Percentiles rank a stretch among this genome's conserved stretches.
These are phyloP conservation scores for Corynascus novoguineensis DNA, from an alignment of 495 filamentous ascomycete species.

Conservation along the genomic window DNA sequence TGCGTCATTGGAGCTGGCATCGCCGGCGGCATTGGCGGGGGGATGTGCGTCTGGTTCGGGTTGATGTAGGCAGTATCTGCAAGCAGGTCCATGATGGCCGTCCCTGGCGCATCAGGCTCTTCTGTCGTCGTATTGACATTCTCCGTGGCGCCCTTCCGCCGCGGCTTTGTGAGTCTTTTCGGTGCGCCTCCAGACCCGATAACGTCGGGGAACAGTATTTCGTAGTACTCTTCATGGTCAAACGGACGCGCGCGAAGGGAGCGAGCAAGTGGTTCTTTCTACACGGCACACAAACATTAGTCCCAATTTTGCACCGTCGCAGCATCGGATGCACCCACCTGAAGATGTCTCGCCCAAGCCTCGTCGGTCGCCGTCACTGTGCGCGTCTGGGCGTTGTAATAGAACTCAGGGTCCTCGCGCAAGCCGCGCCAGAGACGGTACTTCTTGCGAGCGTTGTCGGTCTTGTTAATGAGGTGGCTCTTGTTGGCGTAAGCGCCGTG, in stretches of 20 bases:
- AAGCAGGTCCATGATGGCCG: slow-evolving; percentile 31
- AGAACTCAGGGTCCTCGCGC: slow-evolving; percentile 45
- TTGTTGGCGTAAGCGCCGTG: slow-evolving; percentile 47
- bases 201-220: slow-evolving; percentile 47
- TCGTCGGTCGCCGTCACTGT: slow-evolving; percentile 46
- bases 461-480: slow-evolving; percentile 50
- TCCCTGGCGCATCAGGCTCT: slow-evolving; percentile 29
- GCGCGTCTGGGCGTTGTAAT: slow-evolving; percentile 38
- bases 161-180: slow-evolving; percentile 46
- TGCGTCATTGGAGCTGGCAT: slow-evolving; percentile 10
- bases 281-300: neutral
- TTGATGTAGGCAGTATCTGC: slow-evolving; percentile 22
- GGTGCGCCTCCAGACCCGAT: slow-evolving; percentile 47
- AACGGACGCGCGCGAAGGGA: slow-evolving; percentile 44
- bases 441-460: slow-evolving; percentile 51
- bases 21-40: slow-evolving; percentile 13
- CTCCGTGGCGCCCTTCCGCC: slow-evolving; percentile 36
- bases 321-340: slow-evolving; percentile 25
- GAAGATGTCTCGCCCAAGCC: slow-evolving; percentile 43
- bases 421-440: slow-evolving; percentile 50
- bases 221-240: slow-evolving; percentile 49
- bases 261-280: slow-evolving; percentile 47
- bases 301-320: neutral
- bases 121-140: slow-evolving; percentile 19
- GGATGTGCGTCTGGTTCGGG: slow-evolving; percentile 22